Conservation (phyloP, 2,329 filamentous ascomycete genomes). For the Colletotrichum sp. region DNA sequence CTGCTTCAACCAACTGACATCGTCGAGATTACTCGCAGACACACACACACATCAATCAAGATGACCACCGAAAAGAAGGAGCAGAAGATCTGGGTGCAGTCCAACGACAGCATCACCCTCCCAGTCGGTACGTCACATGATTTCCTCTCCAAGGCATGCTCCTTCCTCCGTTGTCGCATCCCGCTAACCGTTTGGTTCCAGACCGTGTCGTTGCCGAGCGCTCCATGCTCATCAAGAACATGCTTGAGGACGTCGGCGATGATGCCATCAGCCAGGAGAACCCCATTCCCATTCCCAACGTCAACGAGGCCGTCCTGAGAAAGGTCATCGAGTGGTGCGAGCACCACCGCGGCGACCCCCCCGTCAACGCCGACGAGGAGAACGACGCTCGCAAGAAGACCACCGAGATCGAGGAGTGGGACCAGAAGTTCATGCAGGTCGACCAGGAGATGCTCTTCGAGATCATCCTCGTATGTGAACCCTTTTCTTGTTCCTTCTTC, state of each 20-base stretch:
- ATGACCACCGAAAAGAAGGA: conserved; percentile 38
- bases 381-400: conserved; percentile 96
- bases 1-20: not conserved
- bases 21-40: not conserved
- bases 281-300: conserved; percentile 87
- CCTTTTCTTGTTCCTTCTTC: not conserved
- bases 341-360: conserved; percentile 84
- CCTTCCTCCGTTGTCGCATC: not conserved
- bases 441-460: conserved; percentile 99
- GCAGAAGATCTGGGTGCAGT: conserved; percentile 53
- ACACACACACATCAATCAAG: conserved; percentile 20
- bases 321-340: conserved; percentile 99
- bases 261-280: conserved; percentile 57
- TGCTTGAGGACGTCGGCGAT: conserved; percentile 91
- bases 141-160: not conserved
- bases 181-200: conserved; percentile 33
- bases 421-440: conserved; percentile 99
- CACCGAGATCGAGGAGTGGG: conserved; percentile 99
- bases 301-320: conserved; percentile 90
- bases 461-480: conserved; percentile 83
- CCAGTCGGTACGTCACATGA: conserved; percentile 38
- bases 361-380: conserved; percentile 84
- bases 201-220: conserved; percentile 88
- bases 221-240: conserved; percentile 95
- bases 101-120: conserved; percentile 54